phyloP scores from a whole-genome alignment of 768 basidiomycete genomes.

The Phaffia australis region DNA sequence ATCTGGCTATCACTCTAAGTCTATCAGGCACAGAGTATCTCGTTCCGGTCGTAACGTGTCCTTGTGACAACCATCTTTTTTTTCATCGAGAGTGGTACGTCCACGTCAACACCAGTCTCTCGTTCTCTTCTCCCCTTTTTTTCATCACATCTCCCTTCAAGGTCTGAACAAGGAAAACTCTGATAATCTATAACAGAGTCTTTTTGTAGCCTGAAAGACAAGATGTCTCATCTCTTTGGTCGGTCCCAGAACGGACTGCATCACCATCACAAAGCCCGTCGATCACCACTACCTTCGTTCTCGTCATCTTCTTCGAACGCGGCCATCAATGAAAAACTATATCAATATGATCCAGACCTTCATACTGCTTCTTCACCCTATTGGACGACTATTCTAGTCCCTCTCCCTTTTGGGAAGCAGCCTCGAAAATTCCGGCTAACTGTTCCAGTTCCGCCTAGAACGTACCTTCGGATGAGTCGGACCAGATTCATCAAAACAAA shows the following conservation, averaged over 20 bases:
- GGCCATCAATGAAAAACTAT: slow-evolving; percentile 29
- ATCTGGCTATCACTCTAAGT: too few species aligned
- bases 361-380: slow-evolving; percentile 43
- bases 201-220: too few species aligned
- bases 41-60: too few species aligned
- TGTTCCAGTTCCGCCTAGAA: slow-evolving; percentile 51
- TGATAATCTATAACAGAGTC: too few species aligned
- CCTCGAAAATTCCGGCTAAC: slow-evolving; percentile 50
- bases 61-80: too few species aligned
- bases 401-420: slow-evolving; percentile 50
- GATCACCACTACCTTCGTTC: slow-evolving; percentile 30
- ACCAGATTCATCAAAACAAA: slow-evolving; percentile 37
- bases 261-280: slow-evolving; percentile 28
- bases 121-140: too few species aligned
- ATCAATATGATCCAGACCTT: slow-evolving; percentile 35
- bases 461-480: slow-evolving; percentile 48
- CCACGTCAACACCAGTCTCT: too few species aligned
- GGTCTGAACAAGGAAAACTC: too few species aligned
- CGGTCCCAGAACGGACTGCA: slow-evolving; percentile 20
- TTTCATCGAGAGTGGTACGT: too few species aligned
- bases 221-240: slow-evolving; percentile 26
- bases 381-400: slow-evolving; percentile 46
- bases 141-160: too few species aligned
- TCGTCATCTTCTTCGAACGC: slow-evolving; percentile 19
- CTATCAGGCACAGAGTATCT: too few species aligned